Percentiles rank a stretch among this genome's conserved stretches.
Conservation (phyloP, 106 monocot species). For the Alisma plantagoaquatica region DNA sequence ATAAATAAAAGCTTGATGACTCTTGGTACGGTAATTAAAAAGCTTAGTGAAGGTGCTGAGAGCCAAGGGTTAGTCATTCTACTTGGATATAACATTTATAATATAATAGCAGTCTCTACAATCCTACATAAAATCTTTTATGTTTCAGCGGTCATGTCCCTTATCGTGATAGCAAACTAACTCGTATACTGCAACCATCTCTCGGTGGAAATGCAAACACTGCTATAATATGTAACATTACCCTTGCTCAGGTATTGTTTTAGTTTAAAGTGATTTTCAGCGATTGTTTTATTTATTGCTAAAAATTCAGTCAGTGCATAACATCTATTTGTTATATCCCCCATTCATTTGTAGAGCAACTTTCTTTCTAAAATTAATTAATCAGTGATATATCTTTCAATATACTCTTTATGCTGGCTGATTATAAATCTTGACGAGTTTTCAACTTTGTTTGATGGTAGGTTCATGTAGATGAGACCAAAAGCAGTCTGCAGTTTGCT, state of each 20-base stretch:
- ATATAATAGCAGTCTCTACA: not conserved
- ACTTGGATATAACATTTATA: not conserved
- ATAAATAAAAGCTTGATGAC: constrained; percentile 97
- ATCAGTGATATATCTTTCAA: too few species aligned
- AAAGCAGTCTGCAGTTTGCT: constrained; percentile 91
- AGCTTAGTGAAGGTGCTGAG: constrained; percentile 88
- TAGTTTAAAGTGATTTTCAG: too few species aligned
- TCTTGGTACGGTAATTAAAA: constrained; percentile 92
- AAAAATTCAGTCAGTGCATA: too few species aligned
- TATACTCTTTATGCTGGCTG: too few species aligned
- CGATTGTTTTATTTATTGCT: too few species aligned
- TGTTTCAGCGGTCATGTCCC: constrained; percentile 77
- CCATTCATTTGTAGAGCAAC: too few species aligned
- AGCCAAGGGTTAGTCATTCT: constrained; percentile 68
- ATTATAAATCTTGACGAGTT: too few species aligned
- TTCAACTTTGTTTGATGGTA: constrained; percentile 13
- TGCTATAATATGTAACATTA: constrained; percentile 92
- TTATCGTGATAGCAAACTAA: constrained; percentile 93
- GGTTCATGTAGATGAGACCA: constrained; percentile 95
- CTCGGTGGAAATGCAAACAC: constrained; percentile 99
- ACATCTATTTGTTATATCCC: too few species aligned
- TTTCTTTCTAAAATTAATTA: too few species aligned
- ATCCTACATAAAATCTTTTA: not conserved
- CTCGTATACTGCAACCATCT: constrained; percentile 87
- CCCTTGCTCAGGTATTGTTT: constrained; percentile 87